Evolutionary conservation across 169 alveolate species (phyloP).

Genomic region (Eimeria falciformis): DNA sequence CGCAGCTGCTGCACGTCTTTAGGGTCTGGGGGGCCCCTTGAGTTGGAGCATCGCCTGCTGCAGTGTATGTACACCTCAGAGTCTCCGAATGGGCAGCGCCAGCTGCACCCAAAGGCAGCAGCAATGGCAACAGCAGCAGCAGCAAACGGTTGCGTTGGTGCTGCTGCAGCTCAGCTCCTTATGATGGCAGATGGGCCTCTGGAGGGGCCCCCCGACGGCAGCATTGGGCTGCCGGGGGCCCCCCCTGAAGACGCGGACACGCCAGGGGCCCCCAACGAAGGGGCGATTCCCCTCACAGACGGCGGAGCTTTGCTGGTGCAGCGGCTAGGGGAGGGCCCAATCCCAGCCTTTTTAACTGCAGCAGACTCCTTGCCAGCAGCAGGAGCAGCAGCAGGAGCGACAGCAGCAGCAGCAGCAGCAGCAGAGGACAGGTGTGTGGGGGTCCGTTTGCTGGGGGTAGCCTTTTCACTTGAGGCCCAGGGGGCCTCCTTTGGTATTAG

Average conservation of each 20-base stretch:
- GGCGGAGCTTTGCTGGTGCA: neutral
- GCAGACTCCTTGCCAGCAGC: neutral
- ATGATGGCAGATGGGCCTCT: neutral
- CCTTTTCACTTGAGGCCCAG: neutral
- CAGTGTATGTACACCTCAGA: constrained; percentile 18
- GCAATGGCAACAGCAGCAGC: constrained; percentile 55
- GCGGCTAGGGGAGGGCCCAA: neutral
- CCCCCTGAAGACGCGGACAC: neutral
- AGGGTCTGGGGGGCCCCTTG: constrained; percentile 26
- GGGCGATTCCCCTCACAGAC: neutral
- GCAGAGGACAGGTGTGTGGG: neutral
- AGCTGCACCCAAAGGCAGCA: constrained; percentile 10
- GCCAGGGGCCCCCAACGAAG: neutral
- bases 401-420: constrained; percentile 29
- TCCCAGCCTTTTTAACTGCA: neutral
- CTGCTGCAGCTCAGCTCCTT: constrained; percentile 33
- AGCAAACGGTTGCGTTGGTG: neutral
- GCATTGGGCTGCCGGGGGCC: neutral
- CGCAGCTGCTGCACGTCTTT: constrained; percentile 12
- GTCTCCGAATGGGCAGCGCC: constrained; percentile 29
- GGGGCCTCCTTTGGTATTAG: neutral
- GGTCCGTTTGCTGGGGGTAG: neutral
- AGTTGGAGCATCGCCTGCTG: constrained; percentile 15
- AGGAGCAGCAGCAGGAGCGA: neutral
- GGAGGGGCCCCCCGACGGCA: neutral